Evolutionary conservation across 2,329 filamentous ascomycete genomes (phyloP).

Genomic region (Diaporthe sp.): DNA sequence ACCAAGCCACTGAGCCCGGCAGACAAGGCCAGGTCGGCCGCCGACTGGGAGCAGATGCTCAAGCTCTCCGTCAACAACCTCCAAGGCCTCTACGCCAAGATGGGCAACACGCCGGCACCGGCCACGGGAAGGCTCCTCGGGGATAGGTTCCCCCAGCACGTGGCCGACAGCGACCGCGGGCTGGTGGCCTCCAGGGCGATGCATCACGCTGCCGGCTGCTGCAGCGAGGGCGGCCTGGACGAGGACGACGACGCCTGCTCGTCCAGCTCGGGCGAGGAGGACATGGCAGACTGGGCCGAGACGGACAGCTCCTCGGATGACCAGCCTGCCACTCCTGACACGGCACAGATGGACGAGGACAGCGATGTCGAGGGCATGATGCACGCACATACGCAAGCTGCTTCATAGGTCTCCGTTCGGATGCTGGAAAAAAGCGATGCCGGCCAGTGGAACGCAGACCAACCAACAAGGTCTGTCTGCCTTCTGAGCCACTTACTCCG

Average conservation of each 20-base stretch:
- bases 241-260: conserved; percentile 35
- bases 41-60: conserved; percentile 38
- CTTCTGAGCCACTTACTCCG: background rate
- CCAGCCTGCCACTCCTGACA: conserved; percentile 35
- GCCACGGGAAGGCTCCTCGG: conserved; percentile 11
- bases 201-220: conserved; percentile 38
- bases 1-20: conserved; percentile 28
- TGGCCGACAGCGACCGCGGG: conserved; percentile 25
- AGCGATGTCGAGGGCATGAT: conserved; percentile 27
- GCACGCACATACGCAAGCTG: background rate
- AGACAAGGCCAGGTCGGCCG: conserved; percentile 18
- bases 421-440: background rate
- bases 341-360: conserved; percentile 26
- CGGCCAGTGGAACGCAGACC: background rate
- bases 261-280: conserved; percentile 30
- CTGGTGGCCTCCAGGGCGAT: conserved; percentile 36
- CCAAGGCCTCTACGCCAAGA: conserved; percentile 35
- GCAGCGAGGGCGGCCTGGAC: conserved; percentile 18
- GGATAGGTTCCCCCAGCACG: conserved; percentile 13
- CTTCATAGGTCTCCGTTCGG: background rate
- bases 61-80: conserved; percentile 29
- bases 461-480: background rate
- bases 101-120: background rate
- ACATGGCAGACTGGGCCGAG: conserved; percentile 28
- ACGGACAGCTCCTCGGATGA: conserved; percentile 33